phyloP scores from a whole-genome alignment of 768 basidiomycete genomes.

The Collybia sordida region DNA sequence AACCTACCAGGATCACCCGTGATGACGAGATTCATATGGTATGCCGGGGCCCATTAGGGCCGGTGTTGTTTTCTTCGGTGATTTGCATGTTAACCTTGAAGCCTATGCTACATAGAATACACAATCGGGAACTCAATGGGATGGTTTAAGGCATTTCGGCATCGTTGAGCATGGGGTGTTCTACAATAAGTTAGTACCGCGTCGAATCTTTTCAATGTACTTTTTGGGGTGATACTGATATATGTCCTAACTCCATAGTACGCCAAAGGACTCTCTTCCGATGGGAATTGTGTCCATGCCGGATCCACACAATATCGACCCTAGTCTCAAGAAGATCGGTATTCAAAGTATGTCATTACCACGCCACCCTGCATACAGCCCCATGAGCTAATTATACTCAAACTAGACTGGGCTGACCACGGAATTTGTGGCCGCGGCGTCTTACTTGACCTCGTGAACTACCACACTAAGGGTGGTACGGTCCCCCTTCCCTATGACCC shows the following conservation, averaged over 20 bases:
- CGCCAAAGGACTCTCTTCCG: constrained; percentile 39
- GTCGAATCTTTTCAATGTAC: background rate
- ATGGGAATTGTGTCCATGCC: constrained; percentile 45
- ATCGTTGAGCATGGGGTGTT: constrained; percentile 51
- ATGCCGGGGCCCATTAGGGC: constrained; percentile 11
- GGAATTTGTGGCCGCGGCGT: constrained; percentile 72
- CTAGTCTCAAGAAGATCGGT: constrained; percentile 48
- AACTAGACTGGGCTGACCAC: constrained; percentile 66
- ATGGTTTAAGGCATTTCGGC: constrained; percentile 62
- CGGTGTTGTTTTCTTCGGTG: background rate
- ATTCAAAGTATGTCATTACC: constrained; percentile 59
- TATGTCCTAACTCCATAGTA: constrained; percentile 28
- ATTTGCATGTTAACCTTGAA: background rate
- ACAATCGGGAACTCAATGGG: constrained; percentile 73
- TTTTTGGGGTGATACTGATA: background rate
- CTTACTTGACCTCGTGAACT: constrained; percentile 60
- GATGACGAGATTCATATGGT: constrained; percentile 63
- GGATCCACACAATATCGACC: constrained; percentile 49
- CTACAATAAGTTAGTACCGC: constrained; percentile 54
- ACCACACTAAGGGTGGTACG: constrained; percentile 38
- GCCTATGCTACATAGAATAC: constrained; percentile 48
- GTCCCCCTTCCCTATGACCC: constrained; percentile 57
- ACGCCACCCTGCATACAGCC: background rate
- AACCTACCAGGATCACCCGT: constrained; percentile 25
- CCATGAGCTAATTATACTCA: background rate